Conservation (phyloP, 495 filamentous ascomycete species). For the Bacidia gigantensis region DNA sequence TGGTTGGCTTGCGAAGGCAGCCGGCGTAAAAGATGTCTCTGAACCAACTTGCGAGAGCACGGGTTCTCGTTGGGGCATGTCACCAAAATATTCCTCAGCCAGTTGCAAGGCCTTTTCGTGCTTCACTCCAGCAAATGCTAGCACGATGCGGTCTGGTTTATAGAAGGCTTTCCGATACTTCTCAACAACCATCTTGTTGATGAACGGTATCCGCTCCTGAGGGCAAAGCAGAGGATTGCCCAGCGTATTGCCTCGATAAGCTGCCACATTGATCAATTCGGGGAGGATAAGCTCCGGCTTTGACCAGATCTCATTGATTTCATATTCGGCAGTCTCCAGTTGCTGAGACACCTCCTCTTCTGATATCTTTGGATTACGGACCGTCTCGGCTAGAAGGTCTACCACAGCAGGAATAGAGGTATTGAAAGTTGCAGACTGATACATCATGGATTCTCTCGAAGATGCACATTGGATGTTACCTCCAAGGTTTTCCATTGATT, state of each 20-base stretch:
- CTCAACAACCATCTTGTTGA: slow-evolving; percentile 59
- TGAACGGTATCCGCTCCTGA: slow-evolving; percentile 61
- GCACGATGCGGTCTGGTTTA: slow-evolving; percentile 76
- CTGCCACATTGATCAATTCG: slow-evolving; percentile 86
- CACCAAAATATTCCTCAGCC: slow-evolving; percentile 75
- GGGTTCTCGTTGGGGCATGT: slow-evolving; percentile 52
- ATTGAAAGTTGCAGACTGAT: slow-evolving; percentile 97
- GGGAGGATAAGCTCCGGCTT: slow-evolving; percentile 94
- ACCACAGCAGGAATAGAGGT: slow-evolving; percentile 71
- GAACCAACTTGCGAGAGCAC: slow-evolving; percentile 39
- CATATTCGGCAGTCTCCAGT: slow-evolving; percentile 81
- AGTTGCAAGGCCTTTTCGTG: slow-evolving; percentile 70
- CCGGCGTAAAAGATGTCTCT: slow-evolving; percentile 26
- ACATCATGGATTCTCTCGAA: slow-evolving; percentile 93
- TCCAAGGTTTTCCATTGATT: slow-evolving; percentile 70
- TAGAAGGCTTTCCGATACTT: slow-evolving; percentile 76
- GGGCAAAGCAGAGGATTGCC: slow-evolving; percentile 91
- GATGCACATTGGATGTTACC: slow-evolving; percentile 95
- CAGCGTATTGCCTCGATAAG: slow-evolving; percentile 87
- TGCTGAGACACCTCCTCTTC: slow-evolving; percentile 80
- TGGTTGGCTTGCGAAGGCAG: slow-evolving; percentile 5
- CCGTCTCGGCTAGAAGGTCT: slow-evolving; percentile 83
- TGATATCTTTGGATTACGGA: slow-evolving; percentile 77
- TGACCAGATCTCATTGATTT: slow-evolving; percentile 95
- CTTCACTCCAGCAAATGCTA: slow-evolving; percentile 86